Evolutionary conservation across 768 basidiomycete genomes (phyloP), one percentile per base, ranked within the genome.

Genomic region (Podaxis sp.): DNA sequence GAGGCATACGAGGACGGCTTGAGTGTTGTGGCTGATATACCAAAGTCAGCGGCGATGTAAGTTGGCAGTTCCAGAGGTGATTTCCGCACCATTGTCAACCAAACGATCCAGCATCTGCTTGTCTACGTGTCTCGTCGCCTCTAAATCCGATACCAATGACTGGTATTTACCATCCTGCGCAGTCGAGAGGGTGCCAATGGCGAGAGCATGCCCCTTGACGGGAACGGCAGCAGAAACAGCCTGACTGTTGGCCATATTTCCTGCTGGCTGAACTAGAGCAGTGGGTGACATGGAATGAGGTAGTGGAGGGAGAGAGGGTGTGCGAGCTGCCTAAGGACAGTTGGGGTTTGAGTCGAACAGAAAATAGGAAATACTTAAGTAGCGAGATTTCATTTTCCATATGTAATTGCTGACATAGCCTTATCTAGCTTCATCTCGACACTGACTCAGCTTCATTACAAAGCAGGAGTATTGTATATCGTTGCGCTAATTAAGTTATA

Each of bases 121-220:
- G 66, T 95, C 91, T 32, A 92, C 86, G 36, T 74, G 68, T 63
- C 80, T 72, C 16, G 77, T 78, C 60, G 72, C 72, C 71, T 84
- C 82, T 61, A 93, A 74, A 64, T 79, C 76, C 5, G 84, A 79
- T 55, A 92, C 79, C 62, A 91, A 74, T 1, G 81, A 72, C 71
- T 93, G 91, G 69, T 93, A 93, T 69, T 79, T 82, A 35, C 93
- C 93, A 68, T 92, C 85, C 69, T 85, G 81, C 3, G 92, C 93
- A 0, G 91, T 90, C 3, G 81, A 76, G 18, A 88, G 83, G 6
- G 92, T 92, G 58, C 93, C 91, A 63, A 95, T 85, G 55, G 82
- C 89, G 53, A 95, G 80, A 5, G 83, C 83, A 47, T 80, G 72
- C 13, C 83, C 85, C 67, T 82, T 79, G 9, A 64, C 42, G 10